phyloP scores from a whole-genome alignment of 352 stramenopile species.

The Pythium catenulatum region DNA sequence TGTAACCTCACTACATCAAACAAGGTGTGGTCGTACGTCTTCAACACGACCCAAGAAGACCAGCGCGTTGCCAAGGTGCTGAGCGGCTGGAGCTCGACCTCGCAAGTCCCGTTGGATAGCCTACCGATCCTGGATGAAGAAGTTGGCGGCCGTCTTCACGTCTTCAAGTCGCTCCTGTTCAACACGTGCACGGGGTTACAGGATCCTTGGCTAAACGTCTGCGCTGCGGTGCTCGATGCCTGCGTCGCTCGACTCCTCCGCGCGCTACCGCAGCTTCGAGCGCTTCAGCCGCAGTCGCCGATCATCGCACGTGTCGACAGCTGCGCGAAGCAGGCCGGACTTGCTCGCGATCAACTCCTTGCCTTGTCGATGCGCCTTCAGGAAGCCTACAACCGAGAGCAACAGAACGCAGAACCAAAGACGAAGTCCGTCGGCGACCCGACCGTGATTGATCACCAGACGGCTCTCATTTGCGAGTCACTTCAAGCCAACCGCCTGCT shows the following conservation, averaged over 20 bases:
- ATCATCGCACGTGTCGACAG: background rate
- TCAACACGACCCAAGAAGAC: conserved; percentile 55
- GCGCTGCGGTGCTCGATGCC: background rate
- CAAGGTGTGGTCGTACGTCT: conserved; percentile 56
- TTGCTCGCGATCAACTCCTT: background rate
- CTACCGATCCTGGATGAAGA: too few relatives aligned
- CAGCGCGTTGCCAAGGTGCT: conserved; percentile 31
- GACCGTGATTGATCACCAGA: background rate
- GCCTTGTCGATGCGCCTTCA: background rate
- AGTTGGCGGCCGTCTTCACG: background rate
- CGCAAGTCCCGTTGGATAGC: too few relatives aligned
- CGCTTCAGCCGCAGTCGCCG: background rate
- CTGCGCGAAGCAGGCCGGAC: background rate
- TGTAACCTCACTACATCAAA: conserved; percentile 51
- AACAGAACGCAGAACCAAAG: background rate
- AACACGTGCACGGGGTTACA: background rate
- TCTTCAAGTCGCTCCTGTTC: background rate
- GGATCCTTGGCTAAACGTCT: background rate
- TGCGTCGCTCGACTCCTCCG: background rate
- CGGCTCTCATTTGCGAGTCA: conserved; percentile 16
- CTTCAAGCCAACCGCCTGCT: background rate
- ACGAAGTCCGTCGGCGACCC: background rate
- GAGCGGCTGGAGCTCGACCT: conserved; percentile 1
- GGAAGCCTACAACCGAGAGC: background rate
- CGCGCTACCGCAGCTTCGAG: background rate